Base-by-base conservation (phyloP, 2,329 filamentous ascomycete species). In the Trichoderma oligosporum region DNA sequence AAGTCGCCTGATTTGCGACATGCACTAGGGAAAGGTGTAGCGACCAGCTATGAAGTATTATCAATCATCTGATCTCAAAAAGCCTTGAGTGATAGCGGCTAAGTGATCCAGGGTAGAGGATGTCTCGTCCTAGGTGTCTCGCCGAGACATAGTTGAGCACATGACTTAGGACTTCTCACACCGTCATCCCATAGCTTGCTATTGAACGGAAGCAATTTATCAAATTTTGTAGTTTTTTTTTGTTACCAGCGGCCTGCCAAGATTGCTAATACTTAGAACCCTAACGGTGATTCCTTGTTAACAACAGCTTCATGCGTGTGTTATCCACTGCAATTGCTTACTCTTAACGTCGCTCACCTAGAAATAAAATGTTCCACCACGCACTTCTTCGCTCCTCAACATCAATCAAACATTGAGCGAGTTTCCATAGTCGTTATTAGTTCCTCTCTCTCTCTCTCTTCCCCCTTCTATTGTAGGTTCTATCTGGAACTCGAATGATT, bases 111-210 rank as follows among this genome's bases (percentile, higher is more conserved):
- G 25, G n/a, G 46, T 38, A 7, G 46, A 49, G 7, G 38, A n/a
- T 3, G 46, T 49, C 33, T 38, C 46, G 3, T 49, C 33, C n/a
- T 20, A 49, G 9, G 46, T 49, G 22, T 49, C 46, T 18, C 14
- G n/a, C 20, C 2, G 46, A 49, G 46, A 49, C 24, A 12, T 11
- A 20, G 12, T 39, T 22, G 9, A 11, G 36, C 7, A 39, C 36
- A 22, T 39, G 7, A 18, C 36, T 11, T 11, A 39, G 12, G 1
- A 16, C 24, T 14, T 14, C 46, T 27, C 18, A 49, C 46, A 2
- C 46, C 46, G 7, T 49, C 46, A 20, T 49, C 46, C 46, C 31
- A 49, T 33, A 49, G 18, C 12, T 49, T 49, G n/a, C 38, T 33
- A 16, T 49, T 33, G 27, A 49, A 20, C 6, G 46, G 46, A 16